Base-by-base conservation (phyloP, 352 stramenopile genomes). In the Phytophthora pinifolia region DNA sequence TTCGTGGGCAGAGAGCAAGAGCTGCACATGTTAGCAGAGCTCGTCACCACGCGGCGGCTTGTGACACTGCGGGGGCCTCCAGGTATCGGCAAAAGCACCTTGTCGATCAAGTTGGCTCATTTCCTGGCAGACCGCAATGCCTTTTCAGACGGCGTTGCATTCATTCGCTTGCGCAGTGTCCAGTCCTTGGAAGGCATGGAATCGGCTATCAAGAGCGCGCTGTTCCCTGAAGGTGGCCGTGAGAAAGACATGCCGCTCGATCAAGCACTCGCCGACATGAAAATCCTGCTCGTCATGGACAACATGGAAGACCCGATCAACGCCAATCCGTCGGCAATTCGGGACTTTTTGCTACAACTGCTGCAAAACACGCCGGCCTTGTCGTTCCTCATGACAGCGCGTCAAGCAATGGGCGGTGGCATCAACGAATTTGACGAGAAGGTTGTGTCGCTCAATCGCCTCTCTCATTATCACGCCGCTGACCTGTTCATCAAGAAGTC, bases 221-320 rank as follows among this genome's bases (percentile, higher is more conserved):
- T 92, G 20, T 86, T 87, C 13, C 74, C 74, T 4, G 79, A 90
- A 38, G 74, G 72, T 18, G 77, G 73, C 3, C 74, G 70, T 1
- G 75, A 89, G 42, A 86, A 88, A 37, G 79, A 88, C 42, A 67
- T 83, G 31, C 74, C 76, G 20, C 65, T 92, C 3, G 59, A 85
- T 34, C 69, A 85, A 51, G 52, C 74, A 5, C 63, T 92, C 3
- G 46, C 67, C 2, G 78, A 90, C 9, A 54, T 76, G 58, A 82
- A 79, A 13, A 59, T 87, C 47, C 56, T 92, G 44, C 55, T 92
- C 13, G 74, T 92, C 32, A 70, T 92, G 63, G 83, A 92, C 67
- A 89, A 92, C 62, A 88, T 90, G 76, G 79, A 92, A 51, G 83
- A 92, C 43, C 78, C 79, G 18, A 83, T 86, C 58, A 88, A 88